Base-by-base conservation (phyloP, 129 eudicot species). In the Gnaphalium uliginosum region DNA sequence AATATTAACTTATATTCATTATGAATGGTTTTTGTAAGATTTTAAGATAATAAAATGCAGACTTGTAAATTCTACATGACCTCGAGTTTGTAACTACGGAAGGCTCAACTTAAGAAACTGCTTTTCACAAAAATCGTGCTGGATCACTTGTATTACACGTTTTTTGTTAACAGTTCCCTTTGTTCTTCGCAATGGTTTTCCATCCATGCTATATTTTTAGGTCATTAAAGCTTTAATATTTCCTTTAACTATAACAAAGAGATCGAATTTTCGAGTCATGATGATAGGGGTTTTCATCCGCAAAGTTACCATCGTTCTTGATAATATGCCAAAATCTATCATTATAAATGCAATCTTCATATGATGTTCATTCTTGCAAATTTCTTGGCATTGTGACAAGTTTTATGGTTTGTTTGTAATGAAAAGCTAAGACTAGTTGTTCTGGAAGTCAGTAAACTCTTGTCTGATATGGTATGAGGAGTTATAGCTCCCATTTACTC, bases 21-120 rank as follows among this genome's bases (percentile, higher is more conserved):
- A 46, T 25, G 61, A 60, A 41, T 37, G 69, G 69, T 74, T 37
- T 10, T 21, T 60, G 70, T 29, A 74, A 39, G 78, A 74, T 18
- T 60, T 41, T 24, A 41, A 4, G 68, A n/a, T 41, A 8, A 17
- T 33, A 23, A 22, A 21, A 7, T 57, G 53, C 23, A 3, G 13
- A 72, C 14, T 19, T 21, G 22, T 56, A 33, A 57, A 22, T 30
- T 48, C 4, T 35, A 33, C 53, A 19, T 5, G 1, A 71, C 50
- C 50, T 19, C 25, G 8, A 53, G 39, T 69, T 69, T 27, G 18
- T 50, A 17, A 50, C 62, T 14, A 37, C 41, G 18, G 27, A 69
- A 46, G 18, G 58, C 35, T 46, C 61, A 69, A 43, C 61, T 46
- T 46, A 46, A 69, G 74, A 69, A 25, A 10, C 74, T 41, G 13